Conservation (phyloP, 306 rosid genomes). For the Rosa persica region DNA sequence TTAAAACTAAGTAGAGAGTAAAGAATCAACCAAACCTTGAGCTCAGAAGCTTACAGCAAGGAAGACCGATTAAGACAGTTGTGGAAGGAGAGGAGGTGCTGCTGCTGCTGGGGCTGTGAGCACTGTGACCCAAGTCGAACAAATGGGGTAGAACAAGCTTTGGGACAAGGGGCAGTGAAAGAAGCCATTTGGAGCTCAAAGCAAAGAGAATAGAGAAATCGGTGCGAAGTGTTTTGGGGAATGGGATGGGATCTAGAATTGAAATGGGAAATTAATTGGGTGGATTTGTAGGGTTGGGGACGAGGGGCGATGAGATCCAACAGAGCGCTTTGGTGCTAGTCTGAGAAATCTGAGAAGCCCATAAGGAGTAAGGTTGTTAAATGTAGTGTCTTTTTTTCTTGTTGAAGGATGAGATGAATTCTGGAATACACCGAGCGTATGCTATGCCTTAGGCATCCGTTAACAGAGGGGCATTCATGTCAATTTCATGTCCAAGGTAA, state of each 20-base stretch:
- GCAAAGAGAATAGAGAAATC: not conserved
- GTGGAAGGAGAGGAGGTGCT: conserved; percentile 27
- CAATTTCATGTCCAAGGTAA: no score
- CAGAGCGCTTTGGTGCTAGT: conserved; percentile 5
- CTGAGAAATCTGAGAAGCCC: conserved; percentile 18
- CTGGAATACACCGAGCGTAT: no score
- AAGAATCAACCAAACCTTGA: conserved; percentile 30
- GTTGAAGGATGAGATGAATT: not conserved
- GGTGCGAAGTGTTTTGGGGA: not conserved
- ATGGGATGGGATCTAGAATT: conserved; percentile 1
- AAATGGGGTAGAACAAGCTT: conserved; percentile 19
- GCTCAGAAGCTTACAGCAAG: conserved; percentile 36
- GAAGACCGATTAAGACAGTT: conserved; percentile 31
- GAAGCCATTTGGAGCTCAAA: conserved; percentile 19
- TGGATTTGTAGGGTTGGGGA: not conserved
- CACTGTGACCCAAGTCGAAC: conserved; percentile 32
- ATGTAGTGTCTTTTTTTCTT: not conserved
- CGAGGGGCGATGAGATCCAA: conserved; percentile 50
- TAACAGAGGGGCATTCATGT: no score
- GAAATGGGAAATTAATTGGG: conserved; percentile 6
- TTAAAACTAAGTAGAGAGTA: not conserved
- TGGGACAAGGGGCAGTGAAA: conserved; percentile 33
- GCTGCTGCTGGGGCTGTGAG: conserved; percentile 27
- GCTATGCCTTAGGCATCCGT: no score
- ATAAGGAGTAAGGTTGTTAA: not conserved